Evolutionary conservation across 1,284 basidiomycete genomes (phyloP).

Genomic region (Butyriboletus appendiculatus): DNA sequence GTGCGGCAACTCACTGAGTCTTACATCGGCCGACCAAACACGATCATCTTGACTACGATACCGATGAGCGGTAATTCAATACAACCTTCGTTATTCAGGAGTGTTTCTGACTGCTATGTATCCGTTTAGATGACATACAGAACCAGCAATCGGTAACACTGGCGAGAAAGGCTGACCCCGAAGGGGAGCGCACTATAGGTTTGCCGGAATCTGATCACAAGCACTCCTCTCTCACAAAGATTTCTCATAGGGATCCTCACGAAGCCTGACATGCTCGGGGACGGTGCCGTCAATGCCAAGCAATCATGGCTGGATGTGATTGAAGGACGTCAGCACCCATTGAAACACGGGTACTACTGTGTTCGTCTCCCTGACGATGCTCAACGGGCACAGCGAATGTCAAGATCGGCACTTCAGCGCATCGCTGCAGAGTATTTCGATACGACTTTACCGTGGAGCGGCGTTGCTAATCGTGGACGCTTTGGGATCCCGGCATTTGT

Average conservation of each 20-base stretch:
- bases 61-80: constrained; percentile 55
- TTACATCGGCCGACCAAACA: constrained; percentile 47
- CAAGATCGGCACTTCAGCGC: constrained; percentile 40
- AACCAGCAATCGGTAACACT: constrained; percentile 60
- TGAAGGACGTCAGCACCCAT: constrained; percentile 43
- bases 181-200: constrained; percentile 63
- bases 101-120: background rate
- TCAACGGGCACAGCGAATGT: constrained; percentile 44
- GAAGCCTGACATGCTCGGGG: constrained; percentile 57
- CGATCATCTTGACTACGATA: constrained; percentile 59
- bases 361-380: constrained; percentile 65
- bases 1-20: constrained; percentile 48
- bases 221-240: background rate
- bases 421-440: constrained; percentile 50
- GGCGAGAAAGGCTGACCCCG: constrained; percentile 52
- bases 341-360: constrained; percentile 66
- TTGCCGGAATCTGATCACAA: background rate
- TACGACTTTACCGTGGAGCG: constrained; percentile 51
- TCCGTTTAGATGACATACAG: constrained; percentile 57
- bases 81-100: background rate
- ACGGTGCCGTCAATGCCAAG: constrained; percentile 45
- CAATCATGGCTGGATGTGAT: constrained; percentile 54
- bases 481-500: constrained; percentile 63
- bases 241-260: constrained; percentile 55
- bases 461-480: constrained; percentile 41